A percentile compares a stretch with the other conserved stretches of the same genome.
Conservation (phyloP, 148 eudicot species). For the Limonium bicolor region DNA sequence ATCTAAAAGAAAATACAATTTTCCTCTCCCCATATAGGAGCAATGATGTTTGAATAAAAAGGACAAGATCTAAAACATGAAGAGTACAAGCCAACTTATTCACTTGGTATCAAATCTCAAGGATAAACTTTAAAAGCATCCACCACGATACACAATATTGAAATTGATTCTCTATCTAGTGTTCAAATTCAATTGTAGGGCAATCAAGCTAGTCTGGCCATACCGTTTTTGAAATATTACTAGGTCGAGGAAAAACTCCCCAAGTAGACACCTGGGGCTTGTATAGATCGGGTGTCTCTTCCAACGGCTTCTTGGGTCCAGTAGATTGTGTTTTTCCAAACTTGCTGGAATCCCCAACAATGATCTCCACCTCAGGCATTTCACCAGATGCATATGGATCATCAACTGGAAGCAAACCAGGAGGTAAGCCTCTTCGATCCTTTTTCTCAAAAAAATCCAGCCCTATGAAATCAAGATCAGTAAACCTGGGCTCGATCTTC, state of each 20-base stretch:
- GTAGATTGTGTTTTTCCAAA: conserved; percentile 26
- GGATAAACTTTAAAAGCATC: too few species aligned
- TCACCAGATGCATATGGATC: conserved; percentile 48
- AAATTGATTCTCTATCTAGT: too few species aligned
- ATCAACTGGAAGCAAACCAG: conserved; percentile 48
- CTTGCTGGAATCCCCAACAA: conserved; percentile 68
- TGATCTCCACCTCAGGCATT: conserved; percentile 68
- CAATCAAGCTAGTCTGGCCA: too few species aligned
- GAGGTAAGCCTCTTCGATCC: conserved; percentile 52
- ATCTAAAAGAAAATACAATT: too few species aligned
- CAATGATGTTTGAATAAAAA: too few species aligned
- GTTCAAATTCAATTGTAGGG: too few species aligned
- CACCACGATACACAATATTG: too few species aligned
- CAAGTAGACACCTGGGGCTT: conserved; percentile 93
- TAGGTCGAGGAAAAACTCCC: conserved; percentile 87
- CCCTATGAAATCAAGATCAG: conserved; percentile 71
- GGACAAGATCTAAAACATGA: too few species aligned
- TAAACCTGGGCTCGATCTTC: conserved; percentile 30
- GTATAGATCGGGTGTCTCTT: conserved; percentile 45
- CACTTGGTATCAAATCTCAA: too few species aligned
- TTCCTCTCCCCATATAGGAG: too few species aligned
- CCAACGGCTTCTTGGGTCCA: conserved; percentile 15
- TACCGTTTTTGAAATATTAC: conserved; percentile 81
- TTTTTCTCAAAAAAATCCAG: conserved; percentile 68
- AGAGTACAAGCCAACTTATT: too few species aligned